A percentile compares a stretch with the other conserved stretches of the same genome.
Evolutionary conservation across 108 stramenopile genomes (phyloP).

Genomic region (Cyclotella baltica): DNA sequence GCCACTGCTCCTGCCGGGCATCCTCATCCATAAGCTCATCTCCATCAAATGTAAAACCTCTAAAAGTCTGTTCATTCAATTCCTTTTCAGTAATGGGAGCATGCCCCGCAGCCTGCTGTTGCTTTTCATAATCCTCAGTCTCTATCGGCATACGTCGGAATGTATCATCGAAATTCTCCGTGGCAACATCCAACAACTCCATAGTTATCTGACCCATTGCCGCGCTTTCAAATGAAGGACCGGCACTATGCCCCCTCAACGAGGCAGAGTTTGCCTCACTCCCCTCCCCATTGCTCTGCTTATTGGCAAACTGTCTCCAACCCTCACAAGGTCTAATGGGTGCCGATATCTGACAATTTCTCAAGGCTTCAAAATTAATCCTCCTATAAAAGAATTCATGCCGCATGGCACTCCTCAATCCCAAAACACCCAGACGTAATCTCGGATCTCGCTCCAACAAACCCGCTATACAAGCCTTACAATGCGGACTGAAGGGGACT

Average conservation of each 20-base stretch:
- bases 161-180: slow-evolving; percentile 88
- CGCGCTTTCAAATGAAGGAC: slow-evolving; percentile 44
- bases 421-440: slow-evolving; percentile 76
- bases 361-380: slow-evolving; percentile 80
- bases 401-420: slow-evolving; percentile 82
- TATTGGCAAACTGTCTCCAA: slow-evolving; percentile 70
- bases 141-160: slow-evolving; percentile 89
- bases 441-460: slow-evolving; percentile 84
- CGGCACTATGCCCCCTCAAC: slow-evolving; percentile 32
- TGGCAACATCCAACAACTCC: slow-evolving; percentile 77
- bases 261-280: slow-evolving; percentile 5
- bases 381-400: slow-evolving; percentile 85
- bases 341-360: slow-evolving; percentile 75
- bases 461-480: slow-evolving; percentile 69
- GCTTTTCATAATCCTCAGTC: slow-evolving; percentile 68
- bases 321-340: slow-evolving; percentile 92
- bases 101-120: slow-evolving; percentile 53
- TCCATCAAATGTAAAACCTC: slow-evolving; percentile 88
- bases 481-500: slow-evolving; percentile 63
- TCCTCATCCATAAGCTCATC: slow-evolving; percentile 20
- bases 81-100: slow-evolving; percentile 61
- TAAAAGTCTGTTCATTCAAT: slow-evolving; percentile 80
- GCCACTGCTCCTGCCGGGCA: neutral
- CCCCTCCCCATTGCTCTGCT: slow-evolving; percentile 20
- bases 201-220: slow-evolving; percentile 56